Base-by-base conservation (phyloP, 345 rosid species). In the Salix viminalis region DNA sequence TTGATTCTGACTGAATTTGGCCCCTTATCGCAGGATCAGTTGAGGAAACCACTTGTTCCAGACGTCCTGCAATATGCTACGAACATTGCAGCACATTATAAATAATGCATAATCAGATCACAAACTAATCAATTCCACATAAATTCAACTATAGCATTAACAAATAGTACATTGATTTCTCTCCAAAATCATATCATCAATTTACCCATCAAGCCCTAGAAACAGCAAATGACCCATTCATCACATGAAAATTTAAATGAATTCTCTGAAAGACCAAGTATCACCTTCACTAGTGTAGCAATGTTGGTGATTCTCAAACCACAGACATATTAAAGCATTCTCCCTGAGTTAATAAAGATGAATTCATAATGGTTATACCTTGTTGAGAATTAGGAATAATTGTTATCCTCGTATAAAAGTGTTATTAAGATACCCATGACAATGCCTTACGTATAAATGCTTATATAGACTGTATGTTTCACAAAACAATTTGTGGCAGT, bases 21-120 rank as follows among this genome's bases (percentile, higher is more conserved):
- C 83, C 83, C 89, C 98, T 90, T 10, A 83, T 46, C 64, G 83
- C 54, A 36, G 86, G 85, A 79, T 96, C 97, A 58, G 83, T 60
- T 80, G 97, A 91, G 79, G 90, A 81, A 44, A 92, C 92, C 76
- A 92, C 90, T 80, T 82, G 88, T 73, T 93, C 98, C 88, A 96
- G 70, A 62, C 92, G 86, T 18, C 90, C 97, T 77, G 98, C 94
- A 80, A 92, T 78, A 85, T 88, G 91, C 99, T 96, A 88, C 89
- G 87, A 41, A 82, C 80, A 80, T 91, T 77, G 89, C 84, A 82
- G 88, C 88, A 85, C 67, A 76, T 86, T 79, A 82, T 79, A 83
- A 81, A 79, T 75, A 83, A 72, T 58, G 46, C 77, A 72, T 42
- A 74, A 86, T 91, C 79, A 91, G 91, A 88, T 80, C 52, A 69